Evolutionary conservation across 2,329 filamentous ascomycete genomes (phyloP).

Genomic region (Ceratocystis colombiana): DNA sequence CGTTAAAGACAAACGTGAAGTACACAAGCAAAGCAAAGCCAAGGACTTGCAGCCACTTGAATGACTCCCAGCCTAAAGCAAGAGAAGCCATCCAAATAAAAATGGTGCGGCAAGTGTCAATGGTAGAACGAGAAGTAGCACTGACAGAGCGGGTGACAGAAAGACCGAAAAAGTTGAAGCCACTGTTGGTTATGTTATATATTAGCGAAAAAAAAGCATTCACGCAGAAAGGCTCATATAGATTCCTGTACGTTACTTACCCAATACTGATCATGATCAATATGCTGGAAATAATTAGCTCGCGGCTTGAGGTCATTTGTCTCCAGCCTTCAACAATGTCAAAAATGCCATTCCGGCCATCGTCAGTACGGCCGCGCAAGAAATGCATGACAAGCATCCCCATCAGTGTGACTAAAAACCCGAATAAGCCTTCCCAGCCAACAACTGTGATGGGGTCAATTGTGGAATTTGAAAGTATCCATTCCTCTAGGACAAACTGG

Average conservation of each 20-base stretch:
- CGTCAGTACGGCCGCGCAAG: constrained; percentile 61
- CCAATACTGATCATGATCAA: constrained; percentile 97
- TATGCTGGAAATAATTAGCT: constrained; percentile 66
- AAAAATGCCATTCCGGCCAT: constrained; percentile 73
- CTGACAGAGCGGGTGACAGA: constrained; percentile 83
- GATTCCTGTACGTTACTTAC: constrained; percentile 38
- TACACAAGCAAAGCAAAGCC: constrained; percentile 89
- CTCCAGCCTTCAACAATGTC: constrained; percentile 78
- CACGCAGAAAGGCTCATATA: not conserved
- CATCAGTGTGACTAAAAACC: constrained; percentile 66
- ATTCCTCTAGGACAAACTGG: constrained; percentile 93
- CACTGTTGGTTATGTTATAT: constrained; percentile 41
- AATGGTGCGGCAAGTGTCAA: constrained; percentile 91
- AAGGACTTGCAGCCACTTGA: constrained; percentile 90
- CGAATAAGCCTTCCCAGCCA: constrained; percentile 92
- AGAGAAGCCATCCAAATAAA: constrained; percentile 98
- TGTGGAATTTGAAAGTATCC: constrained; percentile 58
- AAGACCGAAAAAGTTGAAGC: constrained; percentile 97
- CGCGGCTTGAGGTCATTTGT: constrained; percentile 62
- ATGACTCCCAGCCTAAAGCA: constrained; percentile 87
- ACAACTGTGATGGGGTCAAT: constrained; percentile 81
- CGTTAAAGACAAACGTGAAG: constrained; percentile 94
- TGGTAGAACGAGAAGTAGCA: constrained; percentile 87
- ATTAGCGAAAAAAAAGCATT: constrained; percentile 26
- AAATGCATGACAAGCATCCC: constrained; percentile 74